Percentiles rank a stretch among this genome's conserved stretches.
Conservation (phyloP, 306 rosid genomes). For the Abrus pulchellus region DNA sequence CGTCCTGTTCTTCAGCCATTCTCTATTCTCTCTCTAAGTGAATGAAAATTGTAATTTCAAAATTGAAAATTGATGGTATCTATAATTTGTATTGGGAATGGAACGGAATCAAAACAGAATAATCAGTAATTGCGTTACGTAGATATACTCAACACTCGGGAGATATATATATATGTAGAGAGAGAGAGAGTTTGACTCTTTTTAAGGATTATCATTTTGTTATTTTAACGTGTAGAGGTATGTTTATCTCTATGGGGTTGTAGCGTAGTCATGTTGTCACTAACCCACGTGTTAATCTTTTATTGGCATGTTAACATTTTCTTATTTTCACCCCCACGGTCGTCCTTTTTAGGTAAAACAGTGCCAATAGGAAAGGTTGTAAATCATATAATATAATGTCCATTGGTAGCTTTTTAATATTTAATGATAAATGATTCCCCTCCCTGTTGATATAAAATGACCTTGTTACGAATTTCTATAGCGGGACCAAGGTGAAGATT, state of each 20-base stretch:
- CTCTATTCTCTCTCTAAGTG: too few species aligned
- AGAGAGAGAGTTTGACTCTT: background rate
- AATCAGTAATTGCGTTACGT: background rate
- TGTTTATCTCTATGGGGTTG: background rate
- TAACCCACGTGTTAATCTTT: constrained; percentile 41
- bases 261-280: background rate
- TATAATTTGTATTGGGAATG: too few species aligned
- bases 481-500: background rate
- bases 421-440: background rate
- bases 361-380: background rate
- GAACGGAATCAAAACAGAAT: background rate
- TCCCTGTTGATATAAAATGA: background rate
- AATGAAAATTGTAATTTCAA: too few species aligned
- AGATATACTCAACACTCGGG: too few species aligned
- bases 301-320: background rate
- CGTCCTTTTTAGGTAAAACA: constrained; percentile 31
- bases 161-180: too few species aligned
- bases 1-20: background rate
- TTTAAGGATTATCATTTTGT: too few species aligned
- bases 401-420: constrained; percentile 28
- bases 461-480: constrained; percentile 7
- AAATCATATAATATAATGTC: constrained; percentile 3
- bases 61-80: too few species aligned
- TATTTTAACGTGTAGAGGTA: too few species aligned
- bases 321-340: background rate